Base-by-base conservation (phyloP, 2,329 filamentous ascomycete genomes). In the Ophiocordyceps camponoti-floridani region DNA sequence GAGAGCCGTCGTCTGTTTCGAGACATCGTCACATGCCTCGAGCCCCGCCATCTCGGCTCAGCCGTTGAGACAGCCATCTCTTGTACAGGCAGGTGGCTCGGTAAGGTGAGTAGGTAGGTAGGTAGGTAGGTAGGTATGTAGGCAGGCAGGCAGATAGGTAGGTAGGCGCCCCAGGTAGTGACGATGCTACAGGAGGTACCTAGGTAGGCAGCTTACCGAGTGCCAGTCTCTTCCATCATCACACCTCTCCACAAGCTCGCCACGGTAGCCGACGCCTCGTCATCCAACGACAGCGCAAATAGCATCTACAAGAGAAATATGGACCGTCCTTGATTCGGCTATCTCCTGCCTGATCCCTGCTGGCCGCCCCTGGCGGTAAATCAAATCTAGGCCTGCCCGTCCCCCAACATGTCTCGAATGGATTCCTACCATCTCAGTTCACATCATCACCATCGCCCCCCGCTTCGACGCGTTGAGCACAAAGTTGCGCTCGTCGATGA, bases 401-500 rank as follows among this genome's bases (percentile, higher is more conserved):
- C 23, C 23, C 23, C 43, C 45, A 49, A 49, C 41, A 43, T 41
- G 38, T 14, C 14, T 40, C 40, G 23, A 23, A 23, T 23, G 23
- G 30, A 37, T 10, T 38, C 14, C 35, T 41, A 19, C 30, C 43
- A 16, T 12, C 26, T 16, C 41, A 37, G 1, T 4, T 38, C 35
- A 38, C n/a, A 19, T 38, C 2, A 10, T 16, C 14, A 11, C 1
- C n/a, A 18, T 8, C n/a, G n/a, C n/a, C 8, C 4, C 14, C 14
- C 13, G 8, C 41, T 43, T 45, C 18, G 14, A 12, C 13, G 31
- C 3, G 31, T 41, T 23, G 42, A 44, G n/a, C 48, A 26, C 48
- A 51, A 62, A 62, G 49, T 57, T 63, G 30, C 61, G 56, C 41
- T 62, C 59, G 43, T 65, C 62, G 48, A 64, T 56, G 11, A 59